Evolutionary conservation across 495 filamentous ascomycete species (phyloP), one percentile per base, ranked within the genome.

Genomic region (Hypoxylon perforatum): DNA sequence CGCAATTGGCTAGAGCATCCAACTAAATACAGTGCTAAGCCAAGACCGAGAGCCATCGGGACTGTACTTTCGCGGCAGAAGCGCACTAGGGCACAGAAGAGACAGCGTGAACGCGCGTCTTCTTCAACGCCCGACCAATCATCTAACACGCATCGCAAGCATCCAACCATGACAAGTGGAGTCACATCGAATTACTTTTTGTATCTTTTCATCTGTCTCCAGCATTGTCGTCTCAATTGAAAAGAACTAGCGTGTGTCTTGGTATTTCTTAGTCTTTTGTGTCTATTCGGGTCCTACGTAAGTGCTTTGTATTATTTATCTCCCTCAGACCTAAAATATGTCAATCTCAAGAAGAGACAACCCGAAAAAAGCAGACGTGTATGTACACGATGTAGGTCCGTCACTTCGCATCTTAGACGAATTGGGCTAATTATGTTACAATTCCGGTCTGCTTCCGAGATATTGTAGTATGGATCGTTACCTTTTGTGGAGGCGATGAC

Each of bases 61-160:
- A 69, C 66, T 65, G 66, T 69, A 64, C 61, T 38, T 33, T 69
- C 51, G 60, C 61, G 57, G 61, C 61, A 69, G 66, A 69, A 65
- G 14, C 55, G 52, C 61, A 69, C 57, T 69, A 69, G 61, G 66
- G 38, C 52, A 17, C 61, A 69, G 57, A 65, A 65, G 61, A 65
- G 66, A 69, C 56, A 47, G 61, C 61, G 61, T 69, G 66, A 69
- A 69, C 66, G 66, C 66, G 66, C 66, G 66, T 69, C 66, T 69
- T 41, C 61, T 30, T 33, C 6, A n/a, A 15, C 15, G 1, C 53
- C 47, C 17, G 9, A 0, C 66, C 66, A 69, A 69, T 69, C 66
- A 61, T 47, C 7, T 69, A 69, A 61, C 39, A 65, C 21, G 35
- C 5, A 61, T 61, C 60, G 57, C 39, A 65, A 15, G 35, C 5